These are phyloP conservation scores for Paramecium sexaurelia DNA, from an alignment of 73 alveolate genomes.

Conservation along the genomic window DNA sequence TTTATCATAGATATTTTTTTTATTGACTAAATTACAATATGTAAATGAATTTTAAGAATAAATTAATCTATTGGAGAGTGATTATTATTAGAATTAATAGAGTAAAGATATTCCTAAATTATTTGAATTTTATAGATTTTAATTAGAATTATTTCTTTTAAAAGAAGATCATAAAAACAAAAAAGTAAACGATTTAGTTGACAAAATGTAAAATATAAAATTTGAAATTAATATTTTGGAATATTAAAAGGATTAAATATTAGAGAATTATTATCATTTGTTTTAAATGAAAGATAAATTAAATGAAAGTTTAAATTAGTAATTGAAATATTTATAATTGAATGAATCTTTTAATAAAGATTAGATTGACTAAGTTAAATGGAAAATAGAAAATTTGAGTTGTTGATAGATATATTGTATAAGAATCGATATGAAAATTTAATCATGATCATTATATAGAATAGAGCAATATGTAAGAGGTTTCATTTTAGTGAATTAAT, in stretches of 20 bases:
- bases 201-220: not conserved
- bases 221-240: not conserved
- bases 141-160: not conserved
- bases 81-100: too few species aligned
- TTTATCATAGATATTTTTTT: not conserved
- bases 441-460: not conserved
- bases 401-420: not conserved
- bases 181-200: too few species aligned
- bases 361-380: not conserved
- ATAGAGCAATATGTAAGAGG: constrained; percentile 25
- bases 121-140: not conserved
- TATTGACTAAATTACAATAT: not conserved
- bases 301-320: not conserved
- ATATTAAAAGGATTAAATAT: not conserved
- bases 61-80: not conserved
- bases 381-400: not conserved
- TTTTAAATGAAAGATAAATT: not conserved
- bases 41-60: not conserved
- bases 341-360: not conserved
- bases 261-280: not conserved
- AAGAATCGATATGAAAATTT: not conserved
- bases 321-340: not conserved
- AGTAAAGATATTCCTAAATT: not conserved
- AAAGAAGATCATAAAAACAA: too few species aligned
- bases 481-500: not conserved